These are phyloP conservation scores for Aspergillus campestris DNA, from an alignment of 495 filamentous ascomycete genomes.

Conservation along the genomic window DNA sequence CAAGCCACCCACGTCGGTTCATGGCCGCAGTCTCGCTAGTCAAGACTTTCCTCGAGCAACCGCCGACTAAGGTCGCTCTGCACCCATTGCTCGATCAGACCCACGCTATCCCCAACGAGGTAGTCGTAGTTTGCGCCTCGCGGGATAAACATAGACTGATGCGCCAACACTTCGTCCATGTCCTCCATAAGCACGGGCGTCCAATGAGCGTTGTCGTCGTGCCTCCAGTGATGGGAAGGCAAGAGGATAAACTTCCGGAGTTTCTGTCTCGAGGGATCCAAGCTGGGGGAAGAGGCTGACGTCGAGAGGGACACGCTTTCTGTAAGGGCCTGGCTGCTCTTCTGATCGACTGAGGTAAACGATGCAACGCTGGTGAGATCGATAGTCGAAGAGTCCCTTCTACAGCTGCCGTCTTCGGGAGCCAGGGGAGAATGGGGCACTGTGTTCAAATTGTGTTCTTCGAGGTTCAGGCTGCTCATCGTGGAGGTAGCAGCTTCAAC, in stretches of 20 bases:
- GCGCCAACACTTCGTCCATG: conserved; percentile 78
- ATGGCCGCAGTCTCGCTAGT: too few species aligned
- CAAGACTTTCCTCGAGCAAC: not conserved
- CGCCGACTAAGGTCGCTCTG: conserved; percentile 34
- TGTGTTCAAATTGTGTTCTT: too few species aligned
- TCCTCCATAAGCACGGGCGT: conserved; percentile 67
- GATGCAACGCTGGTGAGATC: too few species aligned
- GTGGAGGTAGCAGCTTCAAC: too few species aligned
- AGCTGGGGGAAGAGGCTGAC: not conserved
- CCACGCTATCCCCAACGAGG: conserved; percentile 67
- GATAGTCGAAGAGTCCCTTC: too few species aligned
- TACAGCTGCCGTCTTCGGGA: too few species aligned
- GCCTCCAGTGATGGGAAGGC: conserved; percentile 43
- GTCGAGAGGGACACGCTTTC: too few species aligned
- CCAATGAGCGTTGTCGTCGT: conserved; percentile 56
- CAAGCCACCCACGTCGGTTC: too few species aligned
- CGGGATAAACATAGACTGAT: conserved; percentile 73
- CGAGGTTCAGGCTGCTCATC: too few species aligned
- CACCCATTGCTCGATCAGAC: conserved; percentile 65
- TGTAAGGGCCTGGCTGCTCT: too few species aligned
- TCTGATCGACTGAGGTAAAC: too few species aligned
- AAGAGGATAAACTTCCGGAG: conserved; percentile 73
- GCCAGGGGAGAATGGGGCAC: too few species aligned
- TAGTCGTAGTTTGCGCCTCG: conserved; percentile 57
- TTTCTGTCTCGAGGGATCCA: conserved; percentile 26